These are phyloP conservation scores for Akanthomyces muscarius DNA, from an alignment of 2,329 filamentous ascomycete species.

Conservation along the genomic window DNA sequence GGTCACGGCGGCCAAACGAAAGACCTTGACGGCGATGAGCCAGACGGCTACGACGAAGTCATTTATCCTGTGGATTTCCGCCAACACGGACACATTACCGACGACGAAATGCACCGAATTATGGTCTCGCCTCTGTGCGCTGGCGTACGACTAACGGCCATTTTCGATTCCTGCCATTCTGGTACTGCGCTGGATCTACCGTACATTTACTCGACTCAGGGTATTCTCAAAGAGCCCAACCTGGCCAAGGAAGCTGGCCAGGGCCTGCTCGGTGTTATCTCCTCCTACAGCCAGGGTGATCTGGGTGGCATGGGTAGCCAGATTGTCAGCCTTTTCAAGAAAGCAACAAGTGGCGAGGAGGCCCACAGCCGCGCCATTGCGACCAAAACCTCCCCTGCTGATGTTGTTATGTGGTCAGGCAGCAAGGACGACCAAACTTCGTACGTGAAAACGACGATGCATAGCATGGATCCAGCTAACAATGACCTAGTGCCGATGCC, in stretches of 20 bases:
- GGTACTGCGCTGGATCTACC: conserved; percentile 63
- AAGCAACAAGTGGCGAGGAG: conserved; percentile 77
- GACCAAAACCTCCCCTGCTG: conserved; percentile 91
- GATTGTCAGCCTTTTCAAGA: conserved; percentile 82
- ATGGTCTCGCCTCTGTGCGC: conserved; percentile 57
- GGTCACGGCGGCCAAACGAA: conserved; percentile 79
- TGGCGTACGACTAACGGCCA: conserved; percentile 58
- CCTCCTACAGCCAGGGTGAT: conserved; percentile 65
- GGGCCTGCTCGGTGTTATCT: conserved; percentile 56
- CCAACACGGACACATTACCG: conserved; percentile 74
- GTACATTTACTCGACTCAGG: conserved; percentile 66
- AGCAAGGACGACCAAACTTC: conserved; percentile 96
- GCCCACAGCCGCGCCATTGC: conserved; percentile 73
- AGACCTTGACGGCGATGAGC: conserved; percentile 74
- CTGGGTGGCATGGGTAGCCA: conserved; percentile 76
- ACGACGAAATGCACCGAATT: conserved; percentile 77
- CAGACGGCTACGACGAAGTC: conserved; percentile 78
- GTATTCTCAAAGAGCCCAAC: conserved; percentile 65
- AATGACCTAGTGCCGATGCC: conserved; percentile 72
- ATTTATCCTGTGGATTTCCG: conserved; percentile 82
- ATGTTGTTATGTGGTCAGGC: conserved; percentile 96
- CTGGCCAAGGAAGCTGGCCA: conserved; percentile 64
- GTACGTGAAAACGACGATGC: conserved; percentile 46
- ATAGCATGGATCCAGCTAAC: background rate
- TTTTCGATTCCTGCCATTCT: conserved; percentile 64